Evolutionary conservation across 2,329 filamentous ascomycete species (phyloP).

Genomic region (Calonectria hawksworthii): DNA sequence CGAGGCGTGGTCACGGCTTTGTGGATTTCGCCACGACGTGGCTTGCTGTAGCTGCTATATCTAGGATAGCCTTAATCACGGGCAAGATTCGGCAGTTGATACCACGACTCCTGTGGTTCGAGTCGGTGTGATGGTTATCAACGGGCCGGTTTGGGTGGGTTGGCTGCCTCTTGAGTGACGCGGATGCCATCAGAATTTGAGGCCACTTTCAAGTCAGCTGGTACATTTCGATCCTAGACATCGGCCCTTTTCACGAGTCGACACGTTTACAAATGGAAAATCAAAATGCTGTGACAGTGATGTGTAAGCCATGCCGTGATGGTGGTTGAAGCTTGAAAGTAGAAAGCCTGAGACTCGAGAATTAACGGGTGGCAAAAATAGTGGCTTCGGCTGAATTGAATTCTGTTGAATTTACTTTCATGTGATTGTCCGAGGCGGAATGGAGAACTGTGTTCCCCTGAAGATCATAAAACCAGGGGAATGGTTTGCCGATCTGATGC

Average conservation of each 20-base stretch:
- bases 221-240: background rate
- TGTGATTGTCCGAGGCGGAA: background rate
- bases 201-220: too few relatives aligned
- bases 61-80: background rate
- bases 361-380: background rate
- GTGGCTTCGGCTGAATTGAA: too few relatives aligned
- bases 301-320: background rate
- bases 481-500: background rate
- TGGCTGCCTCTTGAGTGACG: background rate
- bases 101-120: too few relatives aligned
- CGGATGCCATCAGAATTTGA: background rate
- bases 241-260: background rate
- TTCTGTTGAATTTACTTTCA: background rate
- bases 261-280: background rate
- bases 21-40: constrained; percentile 7
- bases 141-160: background rate
- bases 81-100: background rate
- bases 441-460: background rate
- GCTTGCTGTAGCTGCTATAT: background rate
- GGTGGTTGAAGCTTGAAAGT: background rate
- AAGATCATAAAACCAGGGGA: background rate
- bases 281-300: background rate
- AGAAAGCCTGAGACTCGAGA: background rate
- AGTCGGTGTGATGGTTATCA: background rate
- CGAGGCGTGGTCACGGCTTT: background rate